These are phyloP conservation scores for Actinomucor elegans DNA, from an alignment of 371 early-diverging fungal species.

Conservation along the genomic window DNA sequence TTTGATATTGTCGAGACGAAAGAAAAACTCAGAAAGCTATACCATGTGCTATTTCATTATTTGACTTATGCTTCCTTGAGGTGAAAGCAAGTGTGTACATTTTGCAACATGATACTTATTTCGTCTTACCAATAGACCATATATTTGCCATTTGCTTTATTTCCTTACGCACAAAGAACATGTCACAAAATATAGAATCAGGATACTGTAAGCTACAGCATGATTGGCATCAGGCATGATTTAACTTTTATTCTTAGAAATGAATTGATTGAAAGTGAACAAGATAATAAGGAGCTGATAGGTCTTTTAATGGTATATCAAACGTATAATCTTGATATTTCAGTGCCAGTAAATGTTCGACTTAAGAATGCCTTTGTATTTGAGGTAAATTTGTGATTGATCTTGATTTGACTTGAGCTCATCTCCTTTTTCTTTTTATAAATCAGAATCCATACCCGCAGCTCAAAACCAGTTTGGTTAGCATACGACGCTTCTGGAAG, in stretches of 20 bases:
- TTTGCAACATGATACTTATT: too few species aligned
- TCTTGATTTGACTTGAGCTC: too few species aligned
- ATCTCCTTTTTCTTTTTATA: too few species aligned
- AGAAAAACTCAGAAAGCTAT: slow-evolving; percentile 38
- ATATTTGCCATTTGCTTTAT: slow-evolving; percentile 56
- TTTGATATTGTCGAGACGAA: slow-evolving; percentile 48
- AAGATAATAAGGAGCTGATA: slow-evolving; percentile 34
- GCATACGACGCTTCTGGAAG: slow-evolving; percentile 32
- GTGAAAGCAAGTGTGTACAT: slow-evolving; percentile 27
- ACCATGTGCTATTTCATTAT: slow-evolving; percentile 51
- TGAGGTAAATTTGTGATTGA: too few species aligned
- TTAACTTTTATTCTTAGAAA: slow-evolving; percentile 19
- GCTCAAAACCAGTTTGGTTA: slow-evolving; percentile 22
- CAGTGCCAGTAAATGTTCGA: slow-evolving; percentile 22
- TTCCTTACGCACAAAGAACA: slow-evolving; percentile 49
- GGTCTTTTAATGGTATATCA: slow-evolving; percentile 47
- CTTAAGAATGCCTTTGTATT: slow-evolving; percentile 7
- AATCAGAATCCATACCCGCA: slow-evolving; percentile 42
- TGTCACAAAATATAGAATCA: slow-evolving; percentile 49
- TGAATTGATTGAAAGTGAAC: slow-evolving; percentile 33
- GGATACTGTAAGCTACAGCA: slow-evolving; percentile 43
- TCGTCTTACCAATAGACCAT: slow-evolving; percentile 39
- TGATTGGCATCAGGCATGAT: too few species aligned
- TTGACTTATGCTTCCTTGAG: slow-evolving; percentile 36
- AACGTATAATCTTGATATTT: slow-evolving; percentile 36